Conservation (phyloP, 192 early-diverging fungal species). For the Chytriomyces sp. region DNA sequence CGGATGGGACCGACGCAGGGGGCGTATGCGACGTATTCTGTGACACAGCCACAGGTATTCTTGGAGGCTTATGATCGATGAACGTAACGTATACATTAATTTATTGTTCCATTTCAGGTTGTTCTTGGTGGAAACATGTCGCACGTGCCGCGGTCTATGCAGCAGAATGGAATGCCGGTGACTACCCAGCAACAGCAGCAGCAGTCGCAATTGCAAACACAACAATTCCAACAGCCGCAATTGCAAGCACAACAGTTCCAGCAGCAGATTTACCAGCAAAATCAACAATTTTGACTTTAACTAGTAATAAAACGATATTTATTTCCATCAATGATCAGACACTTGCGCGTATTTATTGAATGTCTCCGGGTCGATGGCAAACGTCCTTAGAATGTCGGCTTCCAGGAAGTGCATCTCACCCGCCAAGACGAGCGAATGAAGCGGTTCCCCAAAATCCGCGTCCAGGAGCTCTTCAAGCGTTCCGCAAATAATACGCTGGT, state of each 20-base stretch:
- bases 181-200: constrained; percentile 8
- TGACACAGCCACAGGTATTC: background rate
- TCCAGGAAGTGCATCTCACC: constrained; percentile 94
- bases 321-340: constrained; percentile 18
- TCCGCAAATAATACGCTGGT: constrained; percentile 82
- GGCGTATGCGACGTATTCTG: background rate
- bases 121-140: too few species aligned
- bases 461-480: constrained; percentile 81
- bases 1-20: background rate
- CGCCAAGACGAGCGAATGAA: constrained; percentile 92
- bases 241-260: background rate
- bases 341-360: constrained; percentile 38
- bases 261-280: background rate
- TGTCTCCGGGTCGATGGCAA: constrained; percentile 61
- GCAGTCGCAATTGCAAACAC: constrained; percentile 13
- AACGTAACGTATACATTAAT: background rate
- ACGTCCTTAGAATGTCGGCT: constrained; percentile 78
- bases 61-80: background rate
- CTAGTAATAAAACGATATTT: background rate
- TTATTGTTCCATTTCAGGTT: background rate
- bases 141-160: too few species aligned
- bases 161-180: background rate
- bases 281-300: background rate
- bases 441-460: constrained; percentile 89
- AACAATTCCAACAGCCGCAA: background rate